Percentiles rank a stretch among this genome's conserved stretches.
Evolutionary conservation across 1,284 basidiomycete species (phyloP).

Genomic region (Porogramme epimiltina): DNA sequence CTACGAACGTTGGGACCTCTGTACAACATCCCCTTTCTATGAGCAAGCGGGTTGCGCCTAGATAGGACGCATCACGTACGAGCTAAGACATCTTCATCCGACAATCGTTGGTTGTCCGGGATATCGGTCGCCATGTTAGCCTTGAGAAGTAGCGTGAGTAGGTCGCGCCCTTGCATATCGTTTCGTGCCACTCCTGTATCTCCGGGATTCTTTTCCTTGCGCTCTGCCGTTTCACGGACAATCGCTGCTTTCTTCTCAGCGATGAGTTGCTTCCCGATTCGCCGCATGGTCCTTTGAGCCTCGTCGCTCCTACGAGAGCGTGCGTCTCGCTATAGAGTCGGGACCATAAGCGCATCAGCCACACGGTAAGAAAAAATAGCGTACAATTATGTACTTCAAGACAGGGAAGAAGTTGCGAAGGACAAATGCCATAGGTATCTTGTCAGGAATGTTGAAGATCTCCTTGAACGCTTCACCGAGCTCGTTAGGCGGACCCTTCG

Average conservation of each 20-base stretch:
- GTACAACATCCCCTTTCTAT: neutral
- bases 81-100: constrained; percentile 56
- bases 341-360: neutral
- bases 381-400: constrained; percentile 16
- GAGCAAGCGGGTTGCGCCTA: constrained; percentile 14
- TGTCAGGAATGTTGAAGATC: constrained; percentile 11
- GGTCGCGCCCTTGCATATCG: constrained; percentile 31
- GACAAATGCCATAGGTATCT: constrained; percentile 1
- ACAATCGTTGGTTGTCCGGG: constrained; percentile 43
- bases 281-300: constrained; percentile 32
- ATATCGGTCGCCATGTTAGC: constrained; percentile 52
- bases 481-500: constrained; percentile 34
- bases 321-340: constrained; percentile 32
- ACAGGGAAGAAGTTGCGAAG: constrained; percentile 9
- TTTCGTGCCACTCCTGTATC: constrained; percentile 62
- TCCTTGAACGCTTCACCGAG: constrained; percentile 41
- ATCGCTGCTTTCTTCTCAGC: constrained; percentile 40
- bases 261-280: constrained; percentile 40
- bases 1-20: constrained; percentile 18
- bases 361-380: neutral
- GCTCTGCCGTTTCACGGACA: constrained; percentile 39
- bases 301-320: constrained; percentile 19
- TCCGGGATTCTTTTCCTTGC: constrained; percentile 41
- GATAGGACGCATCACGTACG: constrained; percentile 40
- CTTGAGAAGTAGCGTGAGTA: constrained; percentile 40